Evolutionary conservation across 2,329 filamentous ascomycete species (phyloP).

Genomic region (Ascochyta viciae-villosae): DNA sequence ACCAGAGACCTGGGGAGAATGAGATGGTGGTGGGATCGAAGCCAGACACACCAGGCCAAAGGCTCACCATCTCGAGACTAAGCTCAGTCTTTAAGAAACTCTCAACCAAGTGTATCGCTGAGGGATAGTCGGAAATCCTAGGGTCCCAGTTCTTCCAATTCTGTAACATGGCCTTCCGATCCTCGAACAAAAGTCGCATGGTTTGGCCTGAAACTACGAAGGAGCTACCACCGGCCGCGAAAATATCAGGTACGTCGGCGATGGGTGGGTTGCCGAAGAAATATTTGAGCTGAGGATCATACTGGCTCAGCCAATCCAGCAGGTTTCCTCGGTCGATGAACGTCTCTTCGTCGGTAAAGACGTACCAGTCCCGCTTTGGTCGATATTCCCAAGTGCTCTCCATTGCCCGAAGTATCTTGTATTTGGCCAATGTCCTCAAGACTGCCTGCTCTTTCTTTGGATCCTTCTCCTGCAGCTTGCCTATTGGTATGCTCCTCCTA

Average conservation of each 20-base stretch:
- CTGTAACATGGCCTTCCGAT: constrained; percentile 51
- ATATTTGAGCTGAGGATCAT: constrained; percentile 56
- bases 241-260: constrained; percentile 47
- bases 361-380: constrained; percentile 63
- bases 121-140: constrained; percentile 57
- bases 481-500: constrained; percentile 37
- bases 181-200: constrained; percentile 51
- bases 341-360: constrained; percentile 67
- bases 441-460: constrained; percentile 29
- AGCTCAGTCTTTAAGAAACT: constrained; percentile 55
- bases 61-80: constrained; percentile 54
- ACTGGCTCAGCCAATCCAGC: constrained; percentile 59
- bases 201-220: constrained; percentile 61
- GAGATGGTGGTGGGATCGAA: constrained; percentile 41
- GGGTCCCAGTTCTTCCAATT: constrained; percentile 57
- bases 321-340: constrained; percentile 63
- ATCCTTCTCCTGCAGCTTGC: constrained; percentile 28
- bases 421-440: constrained; percentile 43
- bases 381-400: constrained; percentile 44
- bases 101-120: constrained; percentile 59
- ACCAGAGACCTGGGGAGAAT: constrained; percentile 57
- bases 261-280: constrained; percentile 59
- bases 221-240: constrained; percentile 62
- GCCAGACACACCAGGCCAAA: constrained; percentile 53
- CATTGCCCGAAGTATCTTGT: constrained; percentile 50